A percentile compares a stretch with the other conserved stretches of the same genome.
Evolutionary conservation across 371 early-diverging fungal species (phyloP).

Genomic region (Blakeslea trispora): DNA sequence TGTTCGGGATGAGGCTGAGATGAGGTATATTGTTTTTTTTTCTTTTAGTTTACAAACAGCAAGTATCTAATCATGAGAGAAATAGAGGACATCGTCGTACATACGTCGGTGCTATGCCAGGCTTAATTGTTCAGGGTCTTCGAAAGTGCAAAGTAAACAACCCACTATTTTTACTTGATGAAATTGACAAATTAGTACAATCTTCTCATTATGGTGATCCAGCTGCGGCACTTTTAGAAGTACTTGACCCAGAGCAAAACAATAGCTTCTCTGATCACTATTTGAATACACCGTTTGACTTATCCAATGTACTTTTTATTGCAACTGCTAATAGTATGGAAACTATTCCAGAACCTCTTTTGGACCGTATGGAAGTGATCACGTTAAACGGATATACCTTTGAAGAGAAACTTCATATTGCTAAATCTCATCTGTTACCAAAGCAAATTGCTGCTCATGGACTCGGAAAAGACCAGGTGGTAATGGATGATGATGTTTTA

Average conservation of each 20-base stretch:
- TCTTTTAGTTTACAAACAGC: too few relatives aligned
- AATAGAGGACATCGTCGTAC: constrained; percentile 85
- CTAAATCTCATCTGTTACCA: constrained; percentile 56
- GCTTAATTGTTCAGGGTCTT: constrained; percentile 80
- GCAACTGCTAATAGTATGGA: constrained; percentile 85
- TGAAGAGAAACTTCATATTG: constrained; percentile 74
- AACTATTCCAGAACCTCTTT: constrained; percentile 77
- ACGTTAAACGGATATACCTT: constrained; percentile 83
- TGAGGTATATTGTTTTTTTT: too few relatives aligned
- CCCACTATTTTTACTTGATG: constrained; percentile 77
- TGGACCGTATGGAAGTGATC: constrained; percentile 90
- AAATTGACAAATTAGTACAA: constrained; percentile 71
- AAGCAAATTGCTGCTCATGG: constrained; percentile 78
- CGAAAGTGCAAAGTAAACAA: constrained; percentile 74
- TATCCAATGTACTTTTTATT: constrained; percentile 84
- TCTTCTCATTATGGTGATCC: constrained; percentile 78
- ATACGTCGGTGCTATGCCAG: constrained; percentile 89
- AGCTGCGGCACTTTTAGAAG: constrained; percentile 82
- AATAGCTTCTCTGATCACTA: constrained; percentile 82
- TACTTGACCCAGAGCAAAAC: constrained; percentile 91
- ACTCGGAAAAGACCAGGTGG: constrained; percentile 47
- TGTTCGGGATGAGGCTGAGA: constrained; percentile 87
- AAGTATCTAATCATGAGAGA: too few relatives aligned
- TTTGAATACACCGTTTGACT: constrained; percentile 80
- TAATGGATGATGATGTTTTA: constrained; percentile 54